phyloP scores from a whole-genome alignment of 805 yeast species.

The Yamadazyma sp. region DNA sequence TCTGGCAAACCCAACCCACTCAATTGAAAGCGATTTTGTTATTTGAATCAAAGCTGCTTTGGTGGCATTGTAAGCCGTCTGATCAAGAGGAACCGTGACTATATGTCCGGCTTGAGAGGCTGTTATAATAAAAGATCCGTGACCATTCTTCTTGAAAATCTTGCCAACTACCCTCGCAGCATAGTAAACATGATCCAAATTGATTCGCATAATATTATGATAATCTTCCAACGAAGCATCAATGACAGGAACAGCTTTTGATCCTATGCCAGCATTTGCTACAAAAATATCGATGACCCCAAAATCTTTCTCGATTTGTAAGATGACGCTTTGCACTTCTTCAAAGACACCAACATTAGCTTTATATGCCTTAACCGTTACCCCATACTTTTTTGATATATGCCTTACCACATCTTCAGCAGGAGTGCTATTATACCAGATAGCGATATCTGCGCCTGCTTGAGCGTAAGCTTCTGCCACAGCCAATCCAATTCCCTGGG shows the following conservation, averaged over 20 bases:
- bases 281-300: conserved; percentile 81
- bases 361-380: conserved; percentile 62
- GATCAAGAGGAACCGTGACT: conserved; percentile 45
- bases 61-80: conserved; percentile 48
- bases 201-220: conserved; percentile 39
- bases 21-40: conserved; percentile 44
- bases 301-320: conserved; percentile 60
- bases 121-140: conserved; percentile 44
- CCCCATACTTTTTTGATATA: conserved; percentile 57
- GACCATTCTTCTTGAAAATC: conserved; percentile 38
- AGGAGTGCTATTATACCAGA: conserved; percentile 49
- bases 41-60: conserved; percentile 46
- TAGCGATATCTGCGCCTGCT: conserved; percentile 78
- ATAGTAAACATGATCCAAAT: conserved; percentile 43
- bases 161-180: conserved; percentile 43
- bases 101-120: conserved; percentile 50
- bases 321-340: conserved; percentile 49
- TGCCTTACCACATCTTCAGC: conserved; percentile 62
- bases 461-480: conserved; percentile 83
- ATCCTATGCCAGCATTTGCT: conserved; percentile 87
- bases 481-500: conserved; percentile 81
- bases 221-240: conserved; percentile 35
- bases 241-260: conserved; percentile 61
- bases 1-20: conserved; percentile 49
- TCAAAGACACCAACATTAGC: conserved; percentile 53